These are phyloP conservation scores for Ephemerocybe angulata DNA, from an alignment of 768 basidiomycete genomes.

Conservation along the genomic window DNA sequence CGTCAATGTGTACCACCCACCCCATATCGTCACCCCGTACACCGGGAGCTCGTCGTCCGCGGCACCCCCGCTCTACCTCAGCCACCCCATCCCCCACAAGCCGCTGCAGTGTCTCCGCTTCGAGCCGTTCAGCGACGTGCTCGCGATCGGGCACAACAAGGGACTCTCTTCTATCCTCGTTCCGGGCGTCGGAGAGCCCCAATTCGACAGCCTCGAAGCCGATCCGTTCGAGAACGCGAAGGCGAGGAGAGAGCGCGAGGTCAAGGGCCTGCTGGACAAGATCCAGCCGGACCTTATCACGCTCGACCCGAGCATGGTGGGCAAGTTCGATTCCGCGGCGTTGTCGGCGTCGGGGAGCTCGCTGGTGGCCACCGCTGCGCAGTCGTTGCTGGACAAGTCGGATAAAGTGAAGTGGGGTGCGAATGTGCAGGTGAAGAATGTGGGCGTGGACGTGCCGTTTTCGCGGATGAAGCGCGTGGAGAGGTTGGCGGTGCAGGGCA, in stretches of 20 bases:
- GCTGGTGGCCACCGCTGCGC: conserved; percentile 18
- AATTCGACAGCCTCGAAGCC: conserved; percentile 90
- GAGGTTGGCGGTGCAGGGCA: conserved; percentile 67
- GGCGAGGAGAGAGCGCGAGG: conserved; percentile 83
- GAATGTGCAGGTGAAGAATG: conserved; percentile 22
- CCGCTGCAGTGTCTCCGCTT: conserved; percentile 78
- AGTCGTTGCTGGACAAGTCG: conserved; percentile 11
- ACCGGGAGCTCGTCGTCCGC: conserved; percentile 16
- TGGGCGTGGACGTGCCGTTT: conserved; percentile 52
- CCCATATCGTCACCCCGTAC: conserved; percentile 58
- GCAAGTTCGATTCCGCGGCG: conserved; percentile 58
- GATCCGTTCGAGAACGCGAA: conserved; percentile 91
- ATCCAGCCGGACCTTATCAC: conserved; percentile 92
- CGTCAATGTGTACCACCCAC: conserved; percentile 79
- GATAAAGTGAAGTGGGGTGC: conserved; percentile 2
- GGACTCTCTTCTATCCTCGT: conserved; percentile 86
- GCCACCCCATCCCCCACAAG: conserved; percentile 77
- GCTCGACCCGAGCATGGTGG: conserved; percentile 73
- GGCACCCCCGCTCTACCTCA: conserved; percentile 82
- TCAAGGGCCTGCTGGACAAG: conserved; percentile 89
- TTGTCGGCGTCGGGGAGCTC: conserved; percentile 52
- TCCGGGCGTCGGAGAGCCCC: conserved; percentile 90
- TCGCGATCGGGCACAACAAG: conserved; percentile 71
- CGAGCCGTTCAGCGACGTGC: conserved; percentile 83
- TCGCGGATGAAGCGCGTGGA: conserved; percentile 78